Evolutionary conservation across 1,139 yeast species (phyloP).

Genomic region (Meyerozyma smithsonii): DNA sequence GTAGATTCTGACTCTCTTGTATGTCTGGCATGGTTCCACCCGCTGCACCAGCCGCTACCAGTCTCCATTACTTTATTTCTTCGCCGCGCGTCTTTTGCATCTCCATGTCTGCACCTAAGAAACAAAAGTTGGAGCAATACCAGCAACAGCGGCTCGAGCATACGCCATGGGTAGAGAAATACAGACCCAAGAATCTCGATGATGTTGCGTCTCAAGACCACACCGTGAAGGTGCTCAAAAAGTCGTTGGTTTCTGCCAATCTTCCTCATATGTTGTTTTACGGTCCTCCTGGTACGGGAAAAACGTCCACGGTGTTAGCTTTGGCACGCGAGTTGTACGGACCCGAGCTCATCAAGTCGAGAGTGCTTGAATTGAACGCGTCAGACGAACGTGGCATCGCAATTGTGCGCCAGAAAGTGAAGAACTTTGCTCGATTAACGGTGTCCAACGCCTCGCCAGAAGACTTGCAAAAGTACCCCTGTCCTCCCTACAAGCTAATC

Average conservation of each 20-base stretch:
- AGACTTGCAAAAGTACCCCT: slow-evolving; percentile 71
- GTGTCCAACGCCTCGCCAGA: slow-evolving; percentile 75
- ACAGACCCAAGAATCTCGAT: slow-evolving; percentile 75
- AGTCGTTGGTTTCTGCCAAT: slow-evolving; percentile 74
- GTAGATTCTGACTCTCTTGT: too few species aligned
- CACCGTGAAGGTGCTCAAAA: slow-evolving; percentile 79
- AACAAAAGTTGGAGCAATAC: slow-evolving; percentile 25
- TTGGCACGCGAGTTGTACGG: slow-evolving; percentile 80
- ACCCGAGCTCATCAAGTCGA: slow-evolving; percentile 59
- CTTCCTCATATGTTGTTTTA: slow-evolving; percentile 94
- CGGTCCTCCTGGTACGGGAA: slow-evolving; percentile 98
- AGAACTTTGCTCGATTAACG: slow-evolving; percentile 83
- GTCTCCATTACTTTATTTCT: background rate
- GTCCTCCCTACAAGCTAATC: slow-evolving; percentile 88
- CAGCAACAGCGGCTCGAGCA: slow-evolving; percentile 43
- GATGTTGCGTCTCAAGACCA: slow-evolving; percentile 93
- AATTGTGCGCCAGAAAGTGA: slow-evolving; percentile 88
- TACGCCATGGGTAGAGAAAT: slow-evolving; percentile 78
- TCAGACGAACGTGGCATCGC: slow-evolving; percentile 96
- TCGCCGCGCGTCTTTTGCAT: background rate
- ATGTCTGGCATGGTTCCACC: too few species aligned
- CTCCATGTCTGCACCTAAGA: slow-evolving; percentile 6
- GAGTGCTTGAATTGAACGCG: slow-evolving; percentile 91
- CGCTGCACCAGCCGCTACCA: background rate
- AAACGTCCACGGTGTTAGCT: slow-evolving; percentile 88